Evolutionary conservation across 148 eudicot genomes (phyloP).

Genomic region (Chenopodium suecicum): DNA sequence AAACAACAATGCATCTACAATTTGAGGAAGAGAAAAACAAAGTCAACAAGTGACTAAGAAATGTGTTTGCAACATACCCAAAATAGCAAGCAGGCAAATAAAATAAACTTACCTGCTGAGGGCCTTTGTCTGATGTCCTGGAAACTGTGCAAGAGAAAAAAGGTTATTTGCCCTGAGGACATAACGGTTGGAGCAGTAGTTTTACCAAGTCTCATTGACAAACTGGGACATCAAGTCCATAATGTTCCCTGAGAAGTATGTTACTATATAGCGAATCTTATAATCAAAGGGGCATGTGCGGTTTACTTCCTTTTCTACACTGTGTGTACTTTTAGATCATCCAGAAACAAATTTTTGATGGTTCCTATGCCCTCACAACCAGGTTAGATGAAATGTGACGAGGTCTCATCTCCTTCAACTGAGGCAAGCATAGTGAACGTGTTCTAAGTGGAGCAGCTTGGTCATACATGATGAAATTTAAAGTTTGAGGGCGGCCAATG

Average conservation of each 20-base stretch:
- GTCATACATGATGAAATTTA: constrained; percentile 9
- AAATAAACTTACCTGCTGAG: constrained; percentile 23
- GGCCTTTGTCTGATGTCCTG: constrained; percentile 12
- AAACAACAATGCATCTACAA: background rate
- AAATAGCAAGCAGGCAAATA: constrained; percentile 13
- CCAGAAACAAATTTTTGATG: constrained; percentile 16
- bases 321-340: background rate
- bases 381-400: constrained; percentile 13
- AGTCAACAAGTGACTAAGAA: background rate
- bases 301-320: constrained; percentile 4
- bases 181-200: constrained; percentile 16
- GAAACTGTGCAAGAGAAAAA: background rate
- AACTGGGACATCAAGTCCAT: constrained; percentile 12
- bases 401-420: constrained; percentile 18
- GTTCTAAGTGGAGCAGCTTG: constrained; percentile 25
- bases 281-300: background rate
- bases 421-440: background rate
- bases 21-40: too few species aligned
- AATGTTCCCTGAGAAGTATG: constrained; percentile 19
- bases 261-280: constrained; percentile 19
- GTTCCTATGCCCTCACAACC: constrained; percentile 16
- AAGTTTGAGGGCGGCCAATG: constrained; percentile 17
- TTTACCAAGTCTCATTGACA: constrained; percentile 8
- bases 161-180: constrained; percentile 13
- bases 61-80: background rate